Conservation (phyloP, 495 filamentous ascomycete genomes). For the Schizothecium vesticola region DNA sequence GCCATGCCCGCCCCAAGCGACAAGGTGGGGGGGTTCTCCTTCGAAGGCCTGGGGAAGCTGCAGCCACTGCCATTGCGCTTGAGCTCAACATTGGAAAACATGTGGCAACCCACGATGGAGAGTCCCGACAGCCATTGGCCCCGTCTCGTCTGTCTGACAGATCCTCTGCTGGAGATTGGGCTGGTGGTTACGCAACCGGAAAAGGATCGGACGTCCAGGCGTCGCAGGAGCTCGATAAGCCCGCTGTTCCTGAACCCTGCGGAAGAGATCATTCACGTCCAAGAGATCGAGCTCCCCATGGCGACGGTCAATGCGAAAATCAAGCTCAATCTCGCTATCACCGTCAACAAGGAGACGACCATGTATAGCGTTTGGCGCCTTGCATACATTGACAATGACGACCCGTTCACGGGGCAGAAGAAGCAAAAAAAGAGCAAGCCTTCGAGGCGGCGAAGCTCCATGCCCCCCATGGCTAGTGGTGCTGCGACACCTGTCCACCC, state of each 20-base stretch:
- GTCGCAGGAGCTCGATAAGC: slow-evolving; percentile 10
- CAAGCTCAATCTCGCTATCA: slow-evolving; percentile 71
- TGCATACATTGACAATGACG: slow-evolving; percentile 57
- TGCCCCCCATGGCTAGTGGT: slow-evolving; percentile 69
- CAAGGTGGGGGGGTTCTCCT: slow-evolving; percentile 48
- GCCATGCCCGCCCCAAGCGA: slow-evolving; percentile 38
- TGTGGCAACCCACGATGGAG: slow-evolving; percentile 44
- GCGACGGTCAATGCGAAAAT: slow-evolving; percentile 10
- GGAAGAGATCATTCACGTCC: slow-evolving; percentile 77
- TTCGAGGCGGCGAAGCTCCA: slow-evolving; percentile 75
- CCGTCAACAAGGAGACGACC: slow-evolving; percentile 65
- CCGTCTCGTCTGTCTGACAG: slow-evolving; percentile 75
- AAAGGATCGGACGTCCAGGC: slow-evolving; percentile 18
- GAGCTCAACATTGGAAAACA: slow-evolving; percentile 41
- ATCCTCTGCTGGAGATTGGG: slow-evolving; percentile 83
- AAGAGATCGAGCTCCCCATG: slow-evolving; percentile 25
- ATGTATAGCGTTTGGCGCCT: slow-evolving; percentile 77
- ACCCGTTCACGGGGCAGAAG: slow-evolving; percentile 47
- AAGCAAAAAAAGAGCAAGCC: slow-evolving; percentile 47
- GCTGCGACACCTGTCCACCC: slow-evolving; percentile 68
- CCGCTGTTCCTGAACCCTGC: slow-evolving; percentile 52
- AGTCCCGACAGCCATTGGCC: slow-evolving; percentile 59
- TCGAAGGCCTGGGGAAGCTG: slow-evolving; percentile 46
- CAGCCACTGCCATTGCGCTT: slow-evolving; percentile 42
- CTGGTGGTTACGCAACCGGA: slow-evolving; percentile 60